Base-by-base conservation (phyloP, 164 flowering plant genomes). In the Tetrastigma voinierianum region DNA sequence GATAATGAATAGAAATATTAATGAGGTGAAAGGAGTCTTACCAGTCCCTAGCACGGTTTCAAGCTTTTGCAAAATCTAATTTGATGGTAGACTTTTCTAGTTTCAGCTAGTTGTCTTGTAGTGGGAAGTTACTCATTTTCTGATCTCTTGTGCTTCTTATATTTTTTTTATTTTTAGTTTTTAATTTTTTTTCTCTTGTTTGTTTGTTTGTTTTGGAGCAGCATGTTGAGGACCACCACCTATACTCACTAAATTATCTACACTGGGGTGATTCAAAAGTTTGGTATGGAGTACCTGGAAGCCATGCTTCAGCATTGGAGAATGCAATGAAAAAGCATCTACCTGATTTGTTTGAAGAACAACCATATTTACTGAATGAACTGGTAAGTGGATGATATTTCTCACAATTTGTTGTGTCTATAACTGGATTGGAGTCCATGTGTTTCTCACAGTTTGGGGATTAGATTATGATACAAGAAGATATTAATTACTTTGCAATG, bases 191-290 rank as follows among this genome's bases (percentile, higher is more conserved):
- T 66, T 48, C 14, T n/a, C 18, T 64, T 8, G 19, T 21, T 60
- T 21, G 45, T 46, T 67, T 40, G 12, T 46, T 56, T 61, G 3
- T 40, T 48, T 66, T 59, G 46, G 48, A 65, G 73, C 80, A 92
- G 98, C 98, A 92, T 83, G 98, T 92, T 25, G 98, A 92, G 72
- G 98, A 92, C 66, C 96, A 92, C 70, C 98, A 90, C 73, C 77
- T 92, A 20, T 92, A 92, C 74, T 92, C 98, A 11, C 72, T 92
- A 40, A 92, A 92, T 74, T 88, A 88, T 72, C 46, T 84, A 8
- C 98, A 92, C 69, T 87, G 79, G 80, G 98, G 98, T 32, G 98
- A 82, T 67, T 90, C 94, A 67, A 92, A 92, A 77, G 46, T 92
- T 49, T 92, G 98, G 98, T 92, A 88, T 82, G 96, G 98, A 25